Base-by-base conservation (phyloP, 805 yeast species). In the Lachancea dasiensis region DNA sequence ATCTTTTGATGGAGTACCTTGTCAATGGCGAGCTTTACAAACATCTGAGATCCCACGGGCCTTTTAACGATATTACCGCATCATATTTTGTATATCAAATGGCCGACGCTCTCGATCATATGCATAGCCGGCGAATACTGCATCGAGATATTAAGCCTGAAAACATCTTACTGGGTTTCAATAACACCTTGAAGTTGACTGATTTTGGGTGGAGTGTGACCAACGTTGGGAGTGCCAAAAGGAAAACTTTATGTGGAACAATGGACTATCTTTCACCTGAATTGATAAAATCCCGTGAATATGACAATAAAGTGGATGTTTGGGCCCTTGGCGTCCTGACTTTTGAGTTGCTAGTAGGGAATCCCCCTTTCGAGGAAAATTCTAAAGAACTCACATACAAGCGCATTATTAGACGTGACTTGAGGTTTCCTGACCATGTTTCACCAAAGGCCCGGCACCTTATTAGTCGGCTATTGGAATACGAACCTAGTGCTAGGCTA, bases 71-170 rank as follows among this genome's bases (percentile, higher is more conserved):
- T 49, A 67, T 70, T 9, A 66, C 74, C 7, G 95, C 96, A 1
- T 79, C 92, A 1, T 72, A 77, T 53, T 90, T 84, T 60, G 78
- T 86, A 5, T 78, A 67, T 46, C 97, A 92, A 57, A 82, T 87
- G 60, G 81, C 95, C 0, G 70, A 72, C 27, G 96, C 95, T 0
- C 70, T 90, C 32, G 61, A 68, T 7, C 85, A 87, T 53, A 65
- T 92, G 46, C 97, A 90, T 60, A 64, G 72, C 24, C 84, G 81
- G 50, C 77, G 81, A 47, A 78, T 92, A 30, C 83, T 90, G 19
- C 98, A 90, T 55, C 71, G 97, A 43, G 98, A 90, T 56, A 76
- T 90, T 47, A 90, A 90, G 60, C 97, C 97, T 0, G 97, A 92
- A 56, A 90, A 90, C 51, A 83, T 90, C 34, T 63, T 90, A 29